Evolutionary conservation across 139 green algal genomes (phyloP), one percentile per base, ranked within the genome.

Genomic region (Dunaliella primolecta): DNA sequence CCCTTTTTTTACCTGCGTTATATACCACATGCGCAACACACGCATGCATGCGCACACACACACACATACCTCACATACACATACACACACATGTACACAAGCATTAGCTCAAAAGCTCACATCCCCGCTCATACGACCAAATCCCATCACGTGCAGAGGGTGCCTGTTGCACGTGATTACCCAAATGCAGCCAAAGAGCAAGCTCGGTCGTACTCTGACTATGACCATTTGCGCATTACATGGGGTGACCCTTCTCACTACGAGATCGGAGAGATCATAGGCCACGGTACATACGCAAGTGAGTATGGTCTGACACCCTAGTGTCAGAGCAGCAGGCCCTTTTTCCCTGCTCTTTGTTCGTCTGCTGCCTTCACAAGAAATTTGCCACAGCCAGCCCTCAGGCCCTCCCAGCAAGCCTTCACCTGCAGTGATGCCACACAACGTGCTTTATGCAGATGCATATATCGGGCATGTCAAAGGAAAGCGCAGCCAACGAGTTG

Each of bases 11-110:
- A 64, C 46, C 7, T 64, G 46, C 46, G 15, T 64, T 25, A 25
- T 64, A 25, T 64, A 15, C 7, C 46, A 64, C 46, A 64, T 78
- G 72, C 30, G 72, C 30, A 34, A 36, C n/a, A 34, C 30, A 20
- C n/a, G 72, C n/a, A 20, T 11, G 72, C 30, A 20, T 11, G 72
- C n/a, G 72, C 72, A 23, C 72, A 78, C 72, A 78, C 72, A 78
- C 72, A 78, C 72, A 78, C 72, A 78, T 20, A 78, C n/a, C n/a
- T n/a, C 72, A 78, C 72, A 78, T 20, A 34, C 72, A 78, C 72
- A 78, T 20, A 78, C n/a, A 78, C 72, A 78, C 72, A 78, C 72
- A 78, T 20, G 23, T 20, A 78, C 72, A 78, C 72, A 78, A 3
- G 30, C 81, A 84, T n/a, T n/a, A n/a, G n/a, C n/a, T n/a, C n/a